Base-by-base conservation (phyloP, 495 filamentous ascomycete species). In the Hypoxylon crocopeplum region DNA sequence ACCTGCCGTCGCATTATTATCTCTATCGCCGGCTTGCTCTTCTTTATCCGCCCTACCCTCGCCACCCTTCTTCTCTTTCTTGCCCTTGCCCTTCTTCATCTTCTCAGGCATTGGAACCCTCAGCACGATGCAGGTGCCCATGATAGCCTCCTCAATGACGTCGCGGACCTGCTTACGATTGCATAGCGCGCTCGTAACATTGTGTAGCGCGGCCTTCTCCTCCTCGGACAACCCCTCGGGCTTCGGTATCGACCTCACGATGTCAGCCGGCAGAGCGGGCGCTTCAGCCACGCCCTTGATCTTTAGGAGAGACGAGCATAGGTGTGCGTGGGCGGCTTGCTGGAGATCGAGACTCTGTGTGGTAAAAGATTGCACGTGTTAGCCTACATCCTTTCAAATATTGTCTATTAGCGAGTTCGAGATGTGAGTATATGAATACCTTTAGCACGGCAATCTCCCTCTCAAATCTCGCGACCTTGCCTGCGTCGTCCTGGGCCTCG, bases 171-270 rank as follows among this genome's bases (percentile, higher is more conserved):
- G 82, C 19, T 81, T 86, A 17, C 86, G 86, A 61, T 91, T 93
- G 69, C 82, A 96, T 44, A 98, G 72, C 56, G 89, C 82, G 55
- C 89, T 92, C 30, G 82, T 84, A 8, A 98, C 92, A 77, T 97
- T 97, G 24, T 81, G 75, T 27, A 79, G 64, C 10, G 77, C 79
- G 10, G 70, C 33, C 29, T 74, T 72, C 42, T 79, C 75, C 25
- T 82, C 75, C 30, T 79, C 74, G n/a, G 75, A 73, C 34, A 78
- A 53, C 0, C 61, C 61, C 5, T 80, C 77, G 2, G 75, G 74
- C 48, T 75, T 80, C 36, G 72, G 68, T 2, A 75, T 60, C 3
- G 81, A 76, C 38, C 75, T 77, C 4, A 77, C 82, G 1, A 84
- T 72, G 44, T 83, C 82, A 46, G 77, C 65, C 5, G 80, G 80